Evolutionary conservation across 2,329 filamentous ascomycete species (phyloP), one percentile per base, ranked within the genome.

Genomic region (Botrytis sinoallii): DNA sequence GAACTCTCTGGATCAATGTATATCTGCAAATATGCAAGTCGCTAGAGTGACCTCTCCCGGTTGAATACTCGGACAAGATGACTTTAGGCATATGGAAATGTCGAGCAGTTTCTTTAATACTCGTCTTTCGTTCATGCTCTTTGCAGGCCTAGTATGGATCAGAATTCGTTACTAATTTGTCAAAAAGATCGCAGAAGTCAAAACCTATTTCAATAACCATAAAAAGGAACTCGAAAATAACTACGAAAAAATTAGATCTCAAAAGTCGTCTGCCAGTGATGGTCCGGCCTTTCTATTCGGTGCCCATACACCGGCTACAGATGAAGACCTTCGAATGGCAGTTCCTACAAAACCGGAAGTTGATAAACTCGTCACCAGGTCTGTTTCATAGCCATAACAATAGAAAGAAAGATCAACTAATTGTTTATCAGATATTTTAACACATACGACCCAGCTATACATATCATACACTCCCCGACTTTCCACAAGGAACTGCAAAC

Each of bases 201-300:
- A 95, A 81, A 95, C 92, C 78, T 98, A 96, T 83, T 98, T 97
- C 79, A 84, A 85, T 29, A 89, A 88, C 52, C 94, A 98, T 83
- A 97, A 96, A 82, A 95, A 96, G 80, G 94, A 98, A 77, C 87
- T 95, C 74, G 93, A 97, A 80, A 91, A 90, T 74, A 94, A 95
- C 78, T 90, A 93, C 78, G 90, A 93, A 78, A 92, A 90, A 78
- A 90, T 97, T 70, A 88, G 91, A 81, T 89, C 89, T 63, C 89
- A 89, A 57, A 93, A 92, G 78, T 87, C 90, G 25, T 84, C 85
- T 3, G 87, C 88, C 42, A 84, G 84, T 55, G 89, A 90, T 74
- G 92, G 92, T 1, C 93, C 92, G 2, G 91, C 92, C 0, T 91
- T 98, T 77, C 84, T 98, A 16, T 91, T 97, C 76, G 93, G 93